These are phyloP conservation scores for Boehmeria nivea DNA, from an alignment of 306 rosid species.

Conservation along the genomic window DNA sequence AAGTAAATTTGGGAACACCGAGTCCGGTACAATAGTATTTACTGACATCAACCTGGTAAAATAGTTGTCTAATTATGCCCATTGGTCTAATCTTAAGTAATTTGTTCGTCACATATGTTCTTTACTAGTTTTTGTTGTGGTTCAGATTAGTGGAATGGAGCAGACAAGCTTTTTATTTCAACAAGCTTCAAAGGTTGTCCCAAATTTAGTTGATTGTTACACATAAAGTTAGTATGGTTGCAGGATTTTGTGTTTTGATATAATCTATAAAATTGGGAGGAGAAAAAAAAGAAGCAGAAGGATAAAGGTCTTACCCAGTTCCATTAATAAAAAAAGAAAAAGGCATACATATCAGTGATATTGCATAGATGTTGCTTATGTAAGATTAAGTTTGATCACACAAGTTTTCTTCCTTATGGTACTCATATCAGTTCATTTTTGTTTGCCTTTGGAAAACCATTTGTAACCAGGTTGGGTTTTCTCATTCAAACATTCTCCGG, in stretches of 20 bases:
- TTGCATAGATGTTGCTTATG: no score
- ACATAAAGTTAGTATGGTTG: neutral
- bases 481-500: slow-evolving; percentile 83
- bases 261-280: neutral
- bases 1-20: slow-evolving; percentile 57
- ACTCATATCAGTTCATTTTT: neutral
- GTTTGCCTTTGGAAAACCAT: slow-evolving; percentile 3
- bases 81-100: slow-evolving; percentile 12
- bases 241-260: neutral
- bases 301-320: no score
- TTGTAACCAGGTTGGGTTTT: slow-evolving; percentile 81
- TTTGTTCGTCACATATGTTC: slow-evolving; percentile 17
- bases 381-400: no score
- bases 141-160: slow-evolving; percentile 97
- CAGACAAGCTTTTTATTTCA: slow-evolving; percentile 97
- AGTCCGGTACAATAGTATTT: slow-evolving; percentile 63
- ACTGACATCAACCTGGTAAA: slow-evolving; percentile 95
- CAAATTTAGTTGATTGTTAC: slow-evolving; percentile 11
- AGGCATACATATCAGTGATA: neutral
- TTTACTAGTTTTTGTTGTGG: slow-evolving; percentile 19
- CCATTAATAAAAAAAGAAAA: no score
- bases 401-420: no score
- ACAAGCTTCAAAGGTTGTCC: slow-evolving; percentile 89
- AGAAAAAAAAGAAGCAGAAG: no score
- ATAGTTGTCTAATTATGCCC: slow-evolving; percentile 12